Conservation (phyloP, 2,329 filamentous ascomycete species). For the Talaromyces sp. region DNA sequence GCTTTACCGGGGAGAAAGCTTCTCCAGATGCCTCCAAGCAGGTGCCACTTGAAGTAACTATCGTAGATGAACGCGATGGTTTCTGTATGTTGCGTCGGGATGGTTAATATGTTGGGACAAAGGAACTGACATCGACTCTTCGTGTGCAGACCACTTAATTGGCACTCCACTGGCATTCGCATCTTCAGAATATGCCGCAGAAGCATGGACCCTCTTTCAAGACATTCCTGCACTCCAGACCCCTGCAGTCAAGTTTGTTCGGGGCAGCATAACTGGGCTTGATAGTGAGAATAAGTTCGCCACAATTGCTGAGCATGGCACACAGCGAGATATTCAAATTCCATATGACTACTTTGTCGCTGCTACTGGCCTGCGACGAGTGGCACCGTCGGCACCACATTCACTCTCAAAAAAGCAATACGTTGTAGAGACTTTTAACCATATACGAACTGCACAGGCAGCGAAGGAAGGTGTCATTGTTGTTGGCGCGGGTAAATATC, state of each 20-base stretch:
- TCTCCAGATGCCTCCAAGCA: slow-evolving; percentile 25
- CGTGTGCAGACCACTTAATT: slow-evolving; percentile 55
- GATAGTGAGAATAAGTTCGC: slow-evolving; percentile 33
- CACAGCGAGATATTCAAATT: background rate
- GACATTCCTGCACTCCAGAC: slow-evolving; percentile 63
- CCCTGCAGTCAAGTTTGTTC: slow-evolving; percentile 58
- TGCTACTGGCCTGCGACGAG: slow-evolving; percentile 63
- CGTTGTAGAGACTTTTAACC: slow-evolving; percentile 55
- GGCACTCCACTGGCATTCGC: slow-evolving; percentile 62
- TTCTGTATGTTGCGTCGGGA: slow-evolving; percentile 55
- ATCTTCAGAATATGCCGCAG: slow-evolving; percentile 57
- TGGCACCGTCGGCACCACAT: slow-evolving; percentile 69
- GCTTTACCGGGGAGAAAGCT: background rate
- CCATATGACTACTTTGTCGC: slow-evolving; percentile 72
- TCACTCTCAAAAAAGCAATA: slow-evolving; percentile 58
- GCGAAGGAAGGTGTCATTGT: slow-evolving; percentile 59
- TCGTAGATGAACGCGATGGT: slow-evolving; percentile 77
- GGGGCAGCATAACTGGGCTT: slow-evolving; percentile 58
- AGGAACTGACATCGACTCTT: background rate
- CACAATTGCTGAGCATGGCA: background rate
- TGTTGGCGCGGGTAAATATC: slow-evolving; percentile 59
- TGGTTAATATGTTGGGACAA: background rate
- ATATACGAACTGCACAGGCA: slow-evolving; percentile 51
- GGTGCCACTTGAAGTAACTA: slow-evolving; percentile 62
- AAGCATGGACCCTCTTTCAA: slow-evolving; percentile 65